Evolutionary conservation across 345 rosid genomes (phyloP), one percentile per base, ranked within the genome.

Genomic region (Capsella bursapastoris): DNA sequence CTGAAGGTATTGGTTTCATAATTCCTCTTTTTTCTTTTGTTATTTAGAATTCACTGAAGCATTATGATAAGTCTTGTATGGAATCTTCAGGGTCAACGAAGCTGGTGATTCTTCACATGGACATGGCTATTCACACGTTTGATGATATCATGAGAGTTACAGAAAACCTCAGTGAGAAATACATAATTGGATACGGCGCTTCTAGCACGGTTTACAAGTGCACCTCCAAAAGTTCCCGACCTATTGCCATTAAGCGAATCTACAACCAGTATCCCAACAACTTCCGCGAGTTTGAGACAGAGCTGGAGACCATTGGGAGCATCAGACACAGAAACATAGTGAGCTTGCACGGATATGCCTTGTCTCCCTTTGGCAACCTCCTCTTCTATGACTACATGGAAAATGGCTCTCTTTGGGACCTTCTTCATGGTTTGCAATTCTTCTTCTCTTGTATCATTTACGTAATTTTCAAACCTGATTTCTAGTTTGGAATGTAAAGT

Each of bases 301-400:
- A 96, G 60, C 96, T 96, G 2, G 98, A 92, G 78, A 92, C 96
- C 52, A 88, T 88, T 35, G 99, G 99, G 53, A 88, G 98, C 75
- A 92, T 96, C 57, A 85, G 99, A 65, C 99, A 96, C 74, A 79
- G 99, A 73, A 96, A 96, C 75, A 84, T 96, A 11, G 93, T 96
- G 66, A 90, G 96, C 81, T 77, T 96, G 76, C 99, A 90, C 68
- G 99, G 97, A 9, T 92, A 96, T 57, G 90, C 99, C 5, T 57
- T 89, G 48, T 86, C 97, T 43, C 86, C 92, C 0, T 45, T 8
- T 53, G 99, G 99, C 52, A 90, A 92, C 82, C 98, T 96, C 68
- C 97, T 96, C 50, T 96, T 96, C 82, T 96, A 96, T 60, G 99
- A 96, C 73, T 96, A 88, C 81, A 90, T 96, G 99, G 90, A 83